phyloP scores from a whole-genome alignment of 129 eudicot genomes.

The Flaveria trinervia region DNA sequence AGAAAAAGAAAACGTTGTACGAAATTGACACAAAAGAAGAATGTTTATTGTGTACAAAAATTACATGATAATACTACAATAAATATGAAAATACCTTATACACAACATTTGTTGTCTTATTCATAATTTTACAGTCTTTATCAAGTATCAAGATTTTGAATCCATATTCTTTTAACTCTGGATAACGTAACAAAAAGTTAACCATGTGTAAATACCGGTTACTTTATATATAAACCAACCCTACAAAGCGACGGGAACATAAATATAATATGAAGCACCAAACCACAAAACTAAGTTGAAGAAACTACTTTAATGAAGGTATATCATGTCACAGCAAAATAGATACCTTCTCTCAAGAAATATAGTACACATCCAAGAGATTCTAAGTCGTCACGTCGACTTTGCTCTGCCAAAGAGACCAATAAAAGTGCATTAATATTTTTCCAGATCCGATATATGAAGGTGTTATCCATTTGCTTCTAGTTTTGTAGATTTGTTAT shows the following conservation, averaged over 20 bases:
- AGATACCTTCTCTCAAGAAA: slow-evolving; percentile 75
- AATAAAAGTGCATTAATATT: neutral
- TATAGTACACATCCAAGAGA: slow-evolving; percentile 96
- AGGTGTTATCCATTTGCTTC: neutral
- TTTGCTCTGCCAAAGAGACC: slow-evolving; percentile 64
- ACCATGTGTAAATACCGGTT: no score
- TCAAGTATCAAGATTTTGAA: no score
- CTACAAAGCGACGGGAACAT: neutral
- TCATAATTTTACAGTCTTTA: no score
- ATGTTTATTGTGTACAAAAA: no score
- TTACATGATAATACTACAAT: no score
- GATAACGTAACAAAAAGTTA: no score
- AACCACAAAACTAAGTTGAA: neutral
- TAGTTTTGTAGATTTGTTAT: neutral
- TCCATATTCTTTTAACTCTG: no score
- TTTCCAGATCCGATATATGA: neutral
- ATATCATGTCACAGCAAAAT: slow-evolving; percentile 15
- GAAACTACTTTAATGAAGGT: neutral
- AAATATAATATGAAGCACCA: neutral
- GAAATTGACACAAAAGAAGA: no score
- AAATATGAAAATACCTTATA: no score
- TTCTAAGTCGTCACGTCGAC: slow-evolving; percentile 94
- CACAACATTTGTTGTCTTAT: no score
- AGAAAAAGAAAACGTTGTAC: no score
- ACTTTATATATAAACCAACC: no score